Conservation (phyloP, 2,329 filamentous ascomycete species). For the Plenodomus biglobosus region DNA sequence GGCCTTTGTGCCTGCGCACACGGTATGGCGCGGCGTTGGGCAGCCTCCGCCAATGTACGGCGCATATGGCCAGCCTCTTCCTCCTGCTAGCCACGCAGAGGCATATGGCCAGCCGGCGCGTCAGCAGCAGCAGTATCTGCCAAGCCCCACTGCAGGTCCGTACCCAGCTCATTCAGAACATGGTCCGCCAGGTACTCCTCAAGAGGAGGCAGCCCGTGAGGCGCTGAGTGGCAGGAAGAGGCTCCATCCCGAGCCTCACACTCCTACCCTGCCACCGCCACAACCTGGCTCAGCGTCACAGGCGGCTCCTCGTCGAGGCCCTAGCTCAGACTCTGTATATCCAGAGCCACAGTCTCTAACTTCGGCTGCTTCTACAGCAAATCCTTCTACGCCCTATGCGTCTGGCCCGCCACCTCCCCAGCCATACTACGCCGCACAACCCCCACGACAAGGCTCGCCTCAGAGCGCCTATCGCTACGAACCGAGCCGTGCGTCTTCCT, state of each 20-base stretch:
- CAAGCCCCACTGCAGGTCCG: slow-evolving; percentile 49
- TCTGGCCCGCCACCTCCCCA: slow-evolving; percentile 41
- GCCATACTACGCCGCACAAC: slow-evolving; percentile 46
- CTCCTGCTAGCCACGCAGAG: slow-evolving; percentile 40
- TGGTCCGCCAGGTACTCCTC: slow-evolving; percentile 36
- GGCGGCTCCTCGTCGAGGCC: slow-evolving; percentile 41
- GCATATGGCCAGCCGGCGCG: slow-evolving; percentile 43
- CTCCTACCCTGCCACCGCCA: slow-evolving; percentile 53
- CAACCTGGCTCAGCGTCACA: slow-evolving; percentile 49
- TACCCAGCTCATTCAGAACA: slow-evolving; percentile 42
- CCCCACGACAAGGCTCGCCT: slow-evolving; percentile 46
- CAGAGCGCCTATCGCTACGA: slow-evolving; percentile 49
- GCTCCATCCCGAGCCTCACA: slow-evolving; percentile 52
- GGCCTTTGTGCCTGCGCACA: slow-evolving; percentile 72
- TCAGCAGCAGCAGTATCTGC: slow-evolving; percentile 47
- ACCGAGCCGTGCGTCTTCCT: slow-evolving; percentile 46
- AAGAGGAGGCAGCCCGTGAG: slow-evolving; percentile 45
- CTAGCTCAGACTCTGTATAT: slow-evolving; percentile 45
- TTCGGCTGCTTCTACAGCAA: slow-evolving; percentile 49
- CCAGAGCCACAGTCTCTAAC: slow-evolving; percentile 50
- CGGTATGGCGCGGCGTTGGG: slow-evolving; percentile 57
- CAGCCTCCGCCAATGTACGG: slow-evolving; percentile 54
- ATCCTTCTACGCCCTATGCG: slow-evolving; percentile 45
- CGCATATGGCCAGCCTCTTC: slow-evolving; percentile 55
- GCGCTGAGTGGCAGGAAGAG: slow-evolving; percentile 50